phyloP scores from a whole-genome alignment of 306 rosid genomes.

The Quercus robur region DNA sequence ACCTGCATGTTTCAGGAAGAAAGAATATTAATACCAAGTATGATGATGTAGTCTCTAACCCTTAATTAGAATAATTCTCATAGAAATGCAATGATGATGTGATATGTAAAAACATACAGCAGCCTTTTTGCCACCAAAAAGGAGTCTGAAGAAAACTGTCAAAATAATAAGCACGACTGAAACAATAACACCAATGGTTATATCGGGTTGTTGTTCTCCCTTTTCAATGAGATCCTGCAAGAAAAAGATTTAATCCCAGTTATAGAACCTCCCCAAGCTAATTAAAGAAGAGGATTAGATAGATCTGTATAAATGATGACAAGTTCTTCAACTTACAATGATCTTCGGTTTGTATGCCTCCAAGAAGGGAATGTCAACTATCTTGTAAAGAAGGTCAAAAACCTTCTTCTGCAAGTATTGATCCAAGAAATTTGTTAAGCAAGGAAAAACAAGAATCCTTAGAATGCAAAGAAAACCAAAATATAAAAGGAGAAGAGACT shows the following conservation, averaged over 20 bases:
- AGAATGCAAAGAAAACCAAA: not conserved
- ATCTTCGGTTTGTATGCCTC: conserved; percentile 58
- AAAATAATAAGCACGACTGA: conserved; percentile 51
- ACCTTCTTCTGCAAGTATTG: conserved; percentile 68
- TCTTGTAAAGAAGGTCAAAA: conserved; percentile 78
- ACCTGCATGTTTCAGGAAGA: conserved; percentile 31
- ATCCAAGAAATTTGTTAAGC: not conserved
- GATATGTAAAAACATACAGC: not conserved
- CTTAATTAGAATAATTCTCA: not conserved
- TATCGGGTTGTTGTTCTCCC: conserved; percentile 78
- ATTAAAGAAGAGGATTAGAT: not conserved
- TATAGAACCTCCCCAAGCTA: not conserved
- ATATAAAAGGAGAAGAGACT: not conserved
- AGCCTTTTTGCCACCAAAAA: conserved; percentile 78
- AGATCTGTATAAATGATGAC: not conserved
- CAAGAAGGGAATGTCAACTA: conserved; percentile 75
- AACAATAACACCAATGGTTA: conserved; percentile 67
- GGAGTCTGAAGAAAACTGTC: conserved; percentile 49
- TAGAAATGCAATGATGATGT: not conserved
- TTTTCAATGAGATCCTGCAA: conserved; percentile 75
- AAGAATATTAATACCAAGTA: not conserved
- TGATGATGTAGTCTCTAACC: not conserved
- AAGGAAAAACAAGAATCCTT: not conserved
- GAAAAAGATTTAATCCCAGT: not conserved
- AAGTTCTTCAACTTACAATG: conserved; percentile 36